A percentile compares a stretch with the other conserved stretches of the same genome.
Evolutionary conservation across 2,329 filamentous ascomycete species (phyloP).

Genomic region (Talaromyces piceae): DNA sequence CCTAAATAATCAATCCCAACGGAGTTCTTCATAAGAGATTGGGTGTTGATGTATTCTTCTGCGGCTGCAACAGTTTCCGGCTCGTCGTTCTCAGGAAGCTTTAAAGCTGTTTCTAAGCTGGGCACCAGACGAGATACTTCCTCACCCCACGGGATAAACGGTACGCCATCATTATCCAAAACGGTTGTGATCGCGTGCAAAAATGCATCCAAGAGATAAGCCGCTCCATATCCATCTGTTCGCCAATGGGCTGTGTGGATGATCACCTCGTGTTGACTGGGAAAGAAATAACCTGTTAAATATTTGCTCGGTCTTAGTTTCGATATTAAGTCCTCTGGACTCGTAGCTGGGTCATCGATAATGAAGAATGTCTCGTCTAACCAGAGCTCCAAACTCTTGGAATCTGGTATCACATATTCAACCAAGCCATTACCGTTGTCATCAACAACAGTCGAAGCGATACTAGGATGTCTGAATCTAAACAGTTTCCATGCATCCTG

Average conservation of each 20-base stretch:
- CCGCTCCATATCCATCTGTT: conserved; percentile 5
- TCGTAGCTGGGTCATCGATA: not conserved
- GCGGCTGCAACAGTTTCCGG: not conserved
- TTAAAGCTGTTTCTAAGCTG: conserved; percentile 3
- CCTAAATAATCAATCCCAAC: conserved; percentile 3
- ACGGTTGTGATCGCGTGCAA: conserved; percentile 1
- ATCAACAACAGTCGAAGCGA: not conserved
- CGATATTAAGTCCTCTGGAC: conserved; percentile 1
- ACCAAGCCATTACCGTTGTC: not conserved
- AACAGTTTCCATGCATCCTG: conserved; percentile 8
- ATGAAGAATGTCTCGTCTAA: not conserved
- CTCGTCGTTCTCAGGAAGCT: not conserved
- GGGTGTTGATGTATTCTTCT: conserved; percentile 4
- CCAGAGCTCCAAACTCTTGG: not conserved
- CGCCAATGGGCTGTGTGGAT: conserved; percentile 7
- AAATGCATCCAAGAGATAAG: conserved; percentile 2
- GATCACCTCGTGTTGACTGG: not conserved
- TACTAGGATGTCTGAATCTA: conserved; percentile 5
- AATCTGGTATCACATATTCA: not conserved
- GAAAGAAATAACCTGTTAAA: not conserved
- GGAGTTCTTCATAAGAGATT: conserved; percentile 3
- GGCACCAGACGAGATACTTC: conserved; percentile 6
- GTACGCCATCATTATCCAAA: conserved; percentile 1
- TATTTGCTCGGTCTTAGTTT: not conserved
- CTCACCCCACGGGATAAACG: not conserved